Base-by-base conservation (phyloP, 1,284 basidiomycete genomes). In the Tilletia caries region DNA sequence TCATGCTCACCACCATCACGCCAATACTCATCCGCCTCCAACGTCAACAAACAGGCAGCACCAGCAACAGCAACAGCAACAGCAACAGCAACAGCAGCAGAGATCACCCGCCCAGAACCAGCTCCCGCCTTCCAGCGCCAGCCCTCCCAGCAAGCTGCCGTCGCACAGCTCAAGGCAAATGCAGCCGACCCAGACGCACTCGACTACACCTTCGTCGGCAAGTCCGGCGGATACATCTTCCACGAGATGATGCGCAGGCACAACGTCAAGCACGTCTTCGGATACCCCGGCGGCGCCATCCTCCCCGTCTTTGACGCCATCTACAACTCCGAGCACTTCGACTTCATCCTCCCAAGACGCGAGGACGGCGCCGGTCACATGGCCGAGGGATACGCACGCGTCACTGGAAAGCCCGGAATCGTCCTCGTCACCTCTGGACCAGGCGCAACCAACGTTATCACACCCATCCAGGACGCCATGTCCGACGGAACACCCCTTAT, bases 161-260 rank as follows among this genome's bases (percentile, higher is more conserved):
- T 66, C 65, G 13, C 72, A 75, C 41, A 70, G 68, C 74, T 75
- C 34, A 65, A 69, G 2, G 67, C 64, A 3, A 46, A 65, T 43
- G 73, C 60, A 62, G 20, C 76, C 46, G 73, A 76, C 27, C 70
- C 73, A 50, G 71, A 75, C 20, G 73, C 81, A 12, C 78, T 86
- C 71, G 85, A 86, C 71, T 71, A 79, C 64, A 82, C 81, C 64
- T 97, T 98, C 81, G 88, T 98, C 69, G 95, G 95, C 71, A 89
- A 95, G 85, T 92, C 93, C 23, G 95, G 95, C 41, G 95, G 95
- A 44, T 89, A 97, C 84, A 97, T 98, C 82, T 97, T 98, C 86
- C 94, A 98, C 84, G 95, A 98, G 86, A 98, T 98, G 95, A 97
- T 98, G 93, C 90, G 95, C 70, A 88, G 95, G 68, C 95, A 98